Percentiles rank a stretch among this genome's conserved stretches.
These are phyloP conservation scores for Melampsora americana DNA, from an alignment of 1,284 basidiomycete species.

Conservation along the genomic window DNA sequence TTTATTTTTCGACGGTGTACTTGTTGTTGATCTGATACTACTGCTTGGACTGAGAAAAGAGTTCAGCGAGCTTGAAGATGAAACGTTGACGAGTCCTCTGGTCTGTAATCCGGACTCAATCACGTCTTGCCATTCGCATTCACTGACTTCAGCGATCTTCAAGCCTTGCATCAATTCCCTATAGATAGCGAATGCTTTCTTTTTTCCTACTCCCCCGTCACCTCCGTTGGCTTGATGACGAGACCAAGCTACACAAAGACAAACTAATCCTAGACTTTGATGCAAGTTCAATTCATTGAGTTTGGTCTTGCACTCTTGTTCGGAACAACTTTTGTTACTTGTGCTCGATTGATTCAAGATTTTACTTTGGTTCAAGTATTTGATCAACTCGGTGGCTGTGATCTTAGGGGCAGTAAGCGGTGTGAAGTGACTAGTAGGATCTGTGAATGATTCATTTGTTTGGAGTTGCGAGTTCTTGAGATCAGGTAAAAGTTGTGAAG, in stretches of 20 bases:
- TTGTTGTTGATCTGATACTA: neutral
- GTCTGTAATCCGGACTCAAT: constrained; percentile 36
- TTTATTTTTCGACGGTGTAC: constrained; percentile 1
- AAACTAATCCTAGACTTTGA: constrained; percentile 38
- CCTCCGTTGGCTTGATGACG: constrained; percentile 17
- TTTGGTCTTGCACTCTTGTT: constrained; percentile 26
- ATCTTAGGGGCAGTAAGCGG: constrained; percentile 39
- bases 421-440: constrained; percentile 35
- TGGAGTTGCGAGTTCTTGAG: neutral
- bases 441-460: neutral
- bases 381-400: constrained; percentile 32
- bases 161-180: constrained; percentile 21
- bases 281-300: constrained; percentile 40
- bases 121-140: constrained; percentile 41
- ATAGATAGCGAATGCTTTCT: constrained; percentile 33
- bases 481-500: constrained; percentile 30
- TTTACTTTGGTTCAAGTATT: constrained; percentile 26
- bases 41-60: too few species aligned
- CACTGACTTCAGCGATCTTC: constrained; percentile 33
- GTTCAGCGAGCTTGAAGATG: too few species aligned
- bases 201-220: constrained; percentile 1
- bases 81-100: constrained; percentile 19
- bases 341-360: constrained; percentile 23
- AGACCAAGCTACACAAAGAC: constrained; percentile 41
- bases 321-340: constrained; percentile 10